These are phyloP conservation scores for Cornus kousa DNA, from an alignment of 148 eudicot genomes.

Conservation along the genomic window DNA sequence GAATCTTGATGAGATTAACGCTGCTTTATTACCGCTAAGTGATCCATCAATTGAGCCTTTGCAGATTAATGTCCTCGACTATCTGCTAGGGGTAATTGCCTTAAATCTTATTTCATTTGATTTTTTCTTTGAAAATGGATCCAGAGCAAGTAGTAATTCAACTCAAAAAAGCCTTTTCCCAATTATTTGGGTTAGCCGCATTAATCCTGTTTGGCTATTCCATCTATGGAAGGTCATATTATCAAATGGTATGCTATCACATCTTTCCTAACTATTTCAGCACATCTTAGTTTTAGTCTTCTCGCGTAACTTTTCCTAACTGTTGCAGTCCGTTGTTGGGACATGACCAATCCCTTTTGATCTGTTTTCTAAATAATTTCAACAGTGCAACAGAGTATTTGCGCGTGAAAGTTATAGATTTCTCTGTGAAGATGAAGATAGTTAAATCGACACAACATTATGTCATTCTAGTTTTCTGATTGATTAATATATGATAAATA, in stretches of 20 bases:
- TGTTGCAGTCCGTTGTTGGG: no score
- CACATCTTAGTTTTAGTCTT: no score
- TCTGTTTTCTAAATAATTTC: background rate
- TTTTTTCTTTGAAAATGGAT: background rate
- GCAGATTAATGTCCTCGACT: conserved; percentile 88
- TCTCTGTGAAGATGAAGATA: background rate
- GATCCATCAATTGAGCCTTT: conserved; percentile 77
- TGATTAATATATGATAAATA: background rate
- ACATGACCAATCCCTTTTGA: no score
- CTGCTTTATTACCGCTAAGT: conserved; percentile 56
- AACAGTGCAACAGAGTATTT: background rate
- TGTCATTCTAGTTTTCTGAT: background rate
- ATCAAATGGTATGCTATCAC: no score
- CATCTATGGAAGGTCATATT: no score
- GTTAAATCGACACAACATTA: background rate
- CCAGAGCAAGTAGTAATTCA: background rate
- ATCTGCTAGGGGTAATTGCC: conserved; percentile 82
- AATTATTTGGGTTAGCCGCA: no score
- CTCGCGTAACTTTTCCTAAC: no score
- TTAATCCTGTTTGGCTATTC: no score
- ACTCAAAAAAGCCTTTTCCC: no score
- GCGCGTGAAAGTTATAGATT: background rate
- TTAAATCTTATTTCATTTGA: background rate
- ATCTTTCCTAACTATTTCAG: no score
- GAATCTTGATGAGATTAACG: conserved; percentile 83